These are phyloP conservation scores for Furcasterigmium sp. DNA, from an alignment of 2,329 filamentous ascomycete genomes.

Conservation along the genomic window DNA sequence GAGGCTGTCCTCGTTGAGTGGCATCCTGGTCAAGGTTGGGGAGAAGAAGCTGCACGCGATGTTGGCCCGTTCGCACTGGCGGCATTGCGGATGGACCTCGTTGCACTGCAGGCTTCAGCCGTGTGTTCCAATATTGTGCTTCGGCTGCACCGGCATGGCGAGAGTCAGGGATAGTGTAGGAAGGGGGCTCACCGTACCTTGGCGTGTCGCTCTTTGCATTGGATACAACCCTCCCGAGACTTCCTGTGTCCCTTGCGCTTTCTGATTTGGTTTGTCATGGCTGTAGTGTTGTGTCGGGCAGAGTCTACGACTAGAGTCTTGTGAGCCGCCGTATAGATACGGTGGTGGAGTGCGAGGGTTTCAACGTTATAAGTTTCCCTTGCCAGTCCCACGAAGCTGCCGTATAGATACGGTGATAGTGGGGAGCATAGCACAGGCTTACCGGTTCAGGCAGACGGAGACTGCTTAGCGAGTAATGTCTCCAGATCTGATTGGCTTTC, in stretches of 20 bases:
- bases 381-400: too few relatives aligned
- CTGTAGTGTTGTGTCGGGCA: neutral
- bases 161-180: neutral
- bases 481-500: too few relatives aligned
- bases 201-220: conserved; percentile 3
- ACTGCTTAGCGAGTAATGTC: too few relatives aligned
- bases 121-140: neutral
- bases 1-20: conserved; percentile 3
- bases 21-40: neutral
- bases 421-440: too few relatives aligned
- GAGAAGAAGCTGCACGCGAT: neutral
- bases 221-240: conserved; percentile 1
- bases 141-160: too few relatives aligned
- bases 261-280: neutral
- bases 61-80: neutral
- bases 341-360: too few relatives aligned
- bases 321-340: neutral
- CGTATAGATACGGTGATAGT: conserved; percentile 1
- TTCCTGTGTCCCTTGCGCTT: neutral
- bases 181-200: neutral
- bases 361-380: too few relatives aligned
- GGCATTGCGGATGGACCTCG: conserved; percentile 2
- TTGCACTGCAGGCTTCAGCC: conserved; percentile 1
- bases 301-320: neutral
- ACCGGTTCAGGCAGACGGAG: too few relatives aligned